Evolutionary conservation across 371 early-diverging fungal species (phyloP), one percentile per base, ranked within the genome.

Genomic region (Rhizopus stolonifer): DNA sequence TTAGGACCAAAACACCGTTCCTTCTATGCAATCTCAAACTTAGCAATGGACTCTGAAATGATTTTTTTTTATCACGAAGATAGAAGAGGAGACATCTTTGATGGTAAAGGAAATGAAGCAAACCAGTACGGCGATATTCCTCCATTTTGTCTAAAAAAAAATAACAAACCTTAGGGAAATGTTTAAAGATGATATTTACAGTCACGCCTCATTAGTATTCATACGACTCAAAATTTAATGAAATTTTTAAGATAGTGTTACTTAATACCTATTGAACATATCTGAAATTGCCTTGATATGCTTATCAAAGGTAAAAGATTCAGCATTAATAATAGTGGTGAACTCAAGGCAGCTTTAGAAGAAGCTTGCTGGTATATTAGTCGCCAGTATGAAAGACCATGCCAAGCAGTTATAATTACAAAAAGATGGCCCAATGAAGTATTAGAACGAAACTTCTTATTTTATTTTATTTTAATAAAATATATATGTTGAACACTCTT

Each of bases 61-160:
- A 2, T 13, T 46, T 46, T 46, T 8, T 46, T n/a, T n/a, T n/a
- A 46, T 6, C 46, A 46, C 24, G 29, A 46, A 46, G 31, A 46
- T 46, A 29, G 29, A 26, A 23, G 29, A 6, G 2, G 18, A 29
- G 26, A 29, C 15, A 15, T 13, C 11, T 46, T 46, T 25, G 46
- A 46, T 17, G 14, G 17, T 25, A 14, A 46, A 46, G 46, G n/a
- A 46, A 46, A 46, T 29, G 46, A 46, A 46, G 29, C 15, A 46
- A 46, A 46, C 31, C 25, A 29, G 25, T 2, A 46, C 46, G 29
- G 29, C 29, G 46, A 46, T 0, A 46, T 26, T 46, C 46, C 29
- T 31, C 15, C 46, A 46, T 29, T 46, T 29, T 14, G 17, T 17
- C 13, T 26, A 46, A 46, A 46, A 31, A 29, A 18, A 46, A 26